These are phyloP conservation scores for Zea luxurians DNA, from an alignment of 176 grass and related monocot species.

Conservation along the genomic window DNA sequence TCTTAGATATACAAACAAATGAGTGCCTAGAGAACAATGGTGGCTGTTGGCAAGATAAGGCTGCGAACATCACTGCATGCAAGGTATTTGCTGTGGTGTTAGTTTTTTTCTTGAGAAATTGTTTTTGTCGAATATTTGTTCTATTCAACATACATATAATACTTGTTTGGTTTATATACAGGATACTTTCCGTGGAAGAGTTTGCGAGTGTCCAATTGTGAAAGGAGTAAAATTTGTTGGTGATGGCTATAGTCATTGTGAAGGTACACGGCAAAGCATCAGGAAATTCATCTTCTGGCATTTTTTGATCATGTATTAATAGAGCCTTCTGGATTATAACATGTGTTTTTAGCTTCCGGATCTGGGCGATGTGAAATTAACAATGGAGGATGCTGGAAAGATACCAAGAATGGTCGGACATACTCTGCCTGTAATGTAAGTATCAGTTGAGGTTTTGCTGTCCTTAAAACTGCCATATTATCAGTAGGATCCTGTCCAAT, in stretches of 20 bases:
- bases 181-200: conserved; percentile 93
- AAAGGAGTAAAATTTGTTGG: conserved; percentile 83
- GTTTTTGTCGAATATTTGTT: background rate
- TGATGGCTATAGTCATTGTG: conserved; percentile 91
- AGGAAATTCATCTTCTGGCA: background rate
- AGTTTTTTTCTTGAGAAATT: background rate
- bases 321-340: conserved; percentile 4
- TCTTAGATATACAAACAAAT: conserved; percentile 90
- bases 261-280: conserved; percentile 57
- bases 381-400: conserved; percentile 96
- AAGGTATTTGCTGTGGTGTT: conserved; percentile 58
- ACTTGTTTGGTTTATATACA: conserved; percentile 40
- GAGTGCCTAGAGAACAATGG: conserved; percentile 97
- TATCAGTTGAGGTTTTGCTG: conserved; percentile 4
- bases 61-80: conserved; percentile 91
- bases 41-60: conserved; percentile 88
- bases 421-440: conserved; percentile 88
- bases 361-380: conserved; percentile 82
- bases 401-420: conserved; percentile 59
- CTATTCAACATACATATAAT: conserved; percentile 19
- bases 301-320: background rate
- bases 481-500: background rate
- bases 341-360: conserved; percentile 62
- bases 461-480: conserved; percentile 11
- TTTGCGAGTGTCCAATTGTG: conserved; percentile 80